A percentile compares a stretch with the other conserved stretches of the same genome.
These are phyloP conservation scores for Myriosclerotinia curreyana DNA, from an alignment of 2,329 filamentous ascomycete species.

Conservation along the genomic window DNA sequence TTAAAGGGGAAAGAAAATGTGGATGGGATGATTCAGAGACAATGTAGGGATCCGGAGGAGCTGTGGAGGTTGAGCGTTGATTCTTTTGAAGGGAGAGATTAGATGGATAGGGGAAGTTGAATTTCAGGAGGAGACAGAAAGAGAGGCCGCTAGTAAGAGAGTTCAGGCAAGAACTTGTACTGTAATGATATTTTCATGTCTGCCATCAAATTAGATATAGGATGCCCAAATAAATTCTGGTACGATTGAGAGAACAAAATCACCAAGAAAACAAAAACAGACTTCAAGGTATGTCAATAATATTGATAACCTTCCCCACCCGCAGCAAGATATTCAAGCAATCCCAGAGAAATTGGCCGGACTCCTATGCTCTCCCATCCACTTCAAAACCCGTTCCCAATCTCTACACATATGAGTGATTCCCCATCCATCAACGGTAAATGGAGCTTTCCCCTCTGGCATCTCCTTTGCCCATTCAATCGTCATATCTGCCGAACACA, in stretches of 20 bases:
- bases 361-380: conserved; percentile 12
- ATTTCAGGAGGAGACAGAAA: background rate
- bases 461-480: conserved; percentile 16
- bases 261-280: background rate
- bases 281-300: background rate
- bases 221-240: background rate
- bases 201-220: background rate
- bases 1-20: conserved; percentile 12
- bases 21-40: conserved; percentile 15
- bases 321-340: background rate
- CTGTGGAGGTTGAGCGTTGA: conserved; percentile 13
- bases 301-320: background rate
- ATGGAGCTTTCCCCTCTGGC: background rate
- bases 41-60: conserved; percentile 7
- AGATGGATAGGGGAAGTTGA: background rate
- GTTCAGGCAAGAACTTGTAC: background rate
- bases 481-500: conserved; percentile 22
- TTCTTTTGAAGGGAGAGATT: conserved; percentile 4
- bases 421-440: conserved; percentile 20
- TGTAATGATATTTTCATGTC: background rate
- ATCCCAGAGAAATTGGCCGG: background rate
- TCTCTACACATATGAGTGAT: conserved; percentile 18
- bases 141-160: background rate
- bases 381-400: conserved; percentile 4
- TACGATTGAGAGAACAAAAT: background rate